These are phyloP conservation scores for Kodamaea arcana DNA, from an alignment of 1,139 yeast genomes.

Conservation along the genomic window DNA sequence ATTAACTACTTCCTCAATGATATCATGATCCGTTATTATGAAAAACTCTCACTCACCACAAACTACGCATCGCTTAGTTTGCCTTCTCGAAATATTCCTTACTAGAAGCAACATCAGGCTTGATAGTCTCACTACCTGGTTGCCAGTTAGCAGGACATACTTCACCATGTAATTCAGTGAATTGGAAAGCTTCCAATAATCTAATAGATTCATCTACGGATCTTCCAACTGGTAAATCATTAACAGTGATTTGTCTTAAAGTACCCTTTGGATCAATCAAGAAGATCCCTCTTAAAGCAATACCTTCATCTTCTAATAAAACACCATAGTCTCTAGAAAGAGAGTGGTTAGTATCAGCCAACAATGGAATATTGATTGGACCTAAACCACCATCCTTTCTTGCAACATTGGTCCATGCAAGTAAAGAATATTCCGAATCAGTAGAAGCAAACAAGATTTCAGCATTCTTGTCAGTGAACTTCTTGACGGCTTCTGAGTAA, in stretches of 20 bases:
- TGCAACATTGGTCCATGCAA: constrained; percentile 97
- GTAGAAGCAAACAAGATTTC: constrained; percentile 94
- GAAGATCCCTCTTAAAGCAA: constrained; percentile 97
- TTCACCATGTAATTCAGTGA: constrained; percentile 97
- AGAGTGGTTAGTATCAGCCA: constrained; percentile 96
- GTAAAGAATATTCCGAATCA: constrained; percentile 94
- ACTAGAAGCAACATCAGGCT: constrained; percentile 77
- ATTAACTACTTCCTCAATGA: no score
- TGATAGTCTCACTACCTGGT: constrained; percentile 93
- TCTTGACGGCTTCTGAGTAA: constrained; percentile 90
- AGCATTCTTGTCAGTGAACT: constrained; percentile 82
- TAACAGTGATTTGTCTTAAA: constrained; percentile 94
- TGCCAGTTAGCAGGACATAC: constrained; percentile 99
- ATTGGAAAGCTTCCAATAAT: constrained; percentile 97
- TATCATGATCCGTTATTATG: no score
- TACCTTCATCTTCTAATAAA: constrained; percentile 89
- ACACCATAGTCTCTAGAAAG: constrained; percentile 96
- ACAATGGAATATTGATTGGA: constrained; percentile 84
- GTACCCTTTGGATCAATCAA: constrained; percentile 93
- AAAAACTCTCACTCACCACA: no score
- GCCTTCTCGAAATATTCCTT: constrained; percentile 75
- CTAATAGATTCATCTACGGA: constrained; percentile 96
- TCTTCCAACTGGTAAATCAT: constrained; percentile 99
- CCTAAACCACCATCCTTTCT: constrained; percentile 99
- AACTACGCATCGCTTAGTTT: constrained; percentile 32